Percentiles rank a stretch among this genome's conserved stretches.
Conservation (phyloP, 345 rosid species). For the Citrus sp. region DNA sequence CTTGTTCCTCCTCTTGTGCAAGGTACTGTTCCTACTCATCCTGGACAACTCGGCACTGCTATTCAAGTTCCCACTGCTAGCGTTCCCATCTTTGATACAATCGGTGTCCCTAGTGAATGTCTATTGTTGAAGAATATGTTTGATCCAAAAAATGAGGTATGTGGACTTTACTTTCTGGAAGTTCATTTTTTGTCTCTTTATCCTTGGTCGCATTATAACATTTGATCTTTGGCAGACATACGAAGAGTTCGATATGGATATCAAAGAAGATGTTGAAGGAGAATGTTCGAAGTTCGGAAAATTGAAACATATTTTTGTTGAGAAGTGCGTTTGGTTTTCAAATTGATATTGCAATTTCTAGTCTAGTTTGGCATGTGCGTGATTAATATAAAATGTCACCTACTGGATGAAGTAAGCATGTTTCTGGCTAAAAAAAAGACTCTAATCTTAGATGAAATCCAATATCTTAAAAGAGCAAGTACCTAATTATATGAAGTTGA, state of each 20-base stretch:
- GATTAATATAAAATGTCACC: too few species aligned
- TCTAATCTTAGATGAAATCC: background rate
- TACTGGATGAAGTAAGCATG: too few species aligned
- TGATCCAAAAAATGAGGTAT: constrained; percentile 82
- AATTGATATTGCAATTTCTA: background rate
- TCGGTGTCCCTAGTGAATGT: constrained; percentile 83
- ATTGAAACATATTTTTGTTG: constrained; percentile 72
- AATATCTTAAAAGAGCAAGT: background rate
- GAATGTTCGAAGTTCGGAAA: constrained; percentile 82
- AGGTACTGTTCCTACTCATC: constrained; percentile 43
- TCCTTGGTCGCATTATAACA: background rate
- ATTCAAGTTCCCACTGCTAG: constrained; percentile 40
- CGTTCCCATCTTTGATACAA: constrained; percentile 45
- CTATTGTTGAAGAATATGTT: constrained; percentile 87
- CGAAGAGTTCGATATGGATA: constrained; percentile 81
- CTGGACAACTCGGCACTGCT: constrained; percentile 54
- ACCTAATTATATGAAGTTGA: too few species aligned
- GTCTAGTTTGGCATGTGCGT: too few species aligned
- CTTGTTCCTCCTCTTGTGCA: constrained; percentile 49
- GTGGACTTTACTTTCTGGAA: constrained; percentile 1
- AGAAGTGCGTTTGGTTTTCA: constrained; percentile 50
- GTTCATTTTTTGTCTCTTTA: background rate
- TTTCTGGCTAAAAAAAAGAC: too few species aligned
- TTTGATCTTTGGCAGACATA: constrained; percentile 55
- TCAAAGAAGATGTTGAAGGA: constrained; percentile 82